Evolutionary conservation across 176 grass and related monocot species (phyloP).

Genomic region (barley (Hordeum vulgare)): DNA sequence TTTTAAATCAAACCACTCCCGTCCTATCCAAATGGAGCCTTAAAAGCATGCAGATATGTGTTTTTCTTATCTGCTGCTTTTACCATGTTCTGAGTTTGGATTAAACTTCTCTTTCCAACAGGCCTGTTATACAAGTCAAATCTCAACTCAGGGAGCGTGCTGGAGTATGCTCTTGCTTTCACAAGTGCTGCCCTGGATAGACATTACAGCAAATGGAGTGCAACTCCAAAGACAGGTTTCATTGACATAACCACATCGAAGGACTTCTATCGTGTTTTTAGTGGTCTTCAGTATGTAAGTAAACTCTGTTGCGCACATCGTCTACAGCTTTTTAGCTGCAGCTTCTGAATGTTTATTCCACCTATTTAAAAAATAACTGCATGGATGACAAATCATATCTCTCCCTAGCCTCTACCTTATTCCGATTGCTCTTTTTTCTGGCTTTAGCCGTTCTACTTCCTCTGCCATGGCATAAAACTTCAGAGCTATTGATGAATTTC

Average conservation of each 20-base stretch:
- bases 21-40: neutral
- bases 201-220: constrained; percentile 98
- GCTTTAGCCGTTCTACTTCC: neutral
- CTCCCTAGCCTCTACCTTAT: neutral
- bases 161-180: constrained; percentile 98
- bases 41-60: neutral
- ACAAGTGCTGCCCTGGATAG: constrained; percentile 93
- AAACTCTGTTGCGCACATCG: neutral
- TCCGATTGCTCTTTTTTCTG: neutral
- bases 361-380: neutral
- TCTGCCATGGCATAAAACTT: neutral
- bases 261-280: constrained; percentile 97
- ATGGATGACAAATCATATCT: neutral
- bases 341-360: neutral
- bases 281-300: constrained; percentile 99
- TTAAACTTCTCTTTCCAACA: constrained; percentile 17
- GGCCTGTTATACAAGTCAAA: constrained; percentile 89
- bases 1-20: neutral
- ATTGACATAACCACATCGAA: constrained; percentile 96
- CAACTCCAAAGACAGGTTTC: constrained; percentile 95
- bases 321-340: neutral
- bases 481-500: neutral
- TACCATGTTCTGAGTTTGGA: neutral
- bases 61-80: neutral
- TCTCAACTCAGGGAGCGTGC: constrained; percentile 74